Evolutionary conservation across 2,329 filamentous ascomycete genomes (phyloP).

Genomic region (Alternaria conjuncta): DNA sequence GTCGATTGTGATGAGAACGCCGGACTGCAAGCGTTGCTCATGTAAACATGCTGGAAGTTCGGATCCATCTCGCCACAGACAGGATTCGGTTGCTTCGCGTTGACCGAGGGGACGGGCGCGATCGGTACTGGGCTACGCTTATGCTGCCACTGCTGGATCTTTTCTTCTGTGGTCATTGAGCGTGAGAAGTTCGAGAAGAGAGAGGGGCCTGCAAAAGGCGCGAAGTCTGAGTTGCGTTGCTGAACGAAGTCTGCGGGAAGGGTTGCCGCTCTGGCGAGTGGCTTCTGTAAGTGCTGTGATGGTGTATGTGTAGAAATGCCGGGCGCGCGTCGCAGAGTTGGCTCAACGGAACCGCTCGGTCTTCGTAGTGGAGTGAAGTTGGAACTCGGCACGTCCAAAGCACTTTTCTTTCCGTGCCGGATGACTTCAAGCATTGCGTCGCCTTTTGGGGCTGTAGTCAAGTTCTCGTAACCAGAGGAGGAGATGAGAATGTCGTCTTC

Average conservation of each 20-base stretch:
- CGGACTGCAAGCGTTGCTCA: slow-evolving; percentile 7
- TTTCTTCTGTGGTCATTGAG: slow-evolving; percentile 34
- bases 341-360: slow-evolving; percentile 4
- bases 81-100: background rate
- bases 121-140: background rate
- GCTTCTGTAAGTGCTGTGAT: slow-evolving; percentile 16
- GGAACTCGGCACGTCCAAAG: background rate
- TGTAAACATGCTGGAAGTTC: slow-evolving; percentile 23
- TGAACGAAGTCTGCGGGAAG: slow-evolving; percentile 18
- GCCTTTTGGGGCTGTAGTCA: slow-evolving; percentile 75
- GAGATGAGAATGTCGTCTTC: slow-evolving; percentile 79
- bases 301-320: slow-evolving; percentile 27
- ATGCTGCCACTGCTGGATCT: slow-evolving; percentile 25
- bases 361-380: background rate
- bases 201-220: slow-evolving; percentile 26
- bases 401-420: slow-evolving; percentile 21
- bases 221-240: slow-evolving; percentile 22
- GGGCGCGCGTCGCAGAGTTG: slow-evolving; percentile 31
- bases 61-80: slow-evolving; percentile 26
- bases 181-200: slow-evolving; percentile 29
- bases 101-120: background rate
- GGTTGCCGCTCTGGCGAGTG: slow-evolving; percentile 30
- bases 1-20: background rate
- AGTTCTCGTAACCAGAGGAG: slow-evolving; percentile 70
- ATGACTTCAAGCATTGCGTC: slow-evolving; percentile 68